Evolutionary conservation across 2,329 filamentous ascomycete species (phyloP), one percentile per base, ranked within the genome.

Genomic region (Trichoderma asperellum): DNA sequence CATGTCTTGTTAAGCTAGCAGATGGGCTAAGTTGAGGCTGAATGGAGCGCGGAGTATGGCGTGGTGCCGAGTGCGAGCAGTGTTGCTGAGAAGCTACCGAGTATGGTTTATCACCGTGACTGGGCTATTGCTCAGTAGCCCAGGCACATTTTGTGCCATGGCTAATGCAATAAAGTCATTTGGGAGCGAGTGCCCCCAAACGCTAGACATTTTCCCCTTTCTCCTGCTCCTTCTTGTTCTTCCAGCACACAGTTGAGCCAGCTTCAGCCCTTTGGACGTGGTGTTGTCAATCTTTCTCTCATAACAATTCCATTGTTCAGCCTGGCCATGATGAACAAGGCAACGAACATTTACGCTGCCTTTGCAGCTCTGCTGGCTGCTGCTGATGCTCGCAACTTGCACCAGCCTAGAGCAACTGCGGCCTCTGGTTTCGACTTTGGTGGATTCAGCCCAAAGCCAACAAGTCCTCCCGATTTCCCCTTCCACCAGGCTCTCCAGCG

Each of bases 401-500:
- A 70, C 27, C 65, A 76, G 34, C 77, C 83, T 8, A 71, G 73
- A 71, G 78, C 79, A 55, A 84, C 83, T 11, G 68, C 73, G 35
- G 70, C 72, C 37, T 75, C 78, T 27, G 71, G 75, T n/a, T 76
- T 79, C 60, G 76, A 77, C 49, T 69, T 75, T 43, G 77, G 81
- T 68, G 80, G 80, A 43, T 72, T 79, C 65, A 75, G 74, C 5
- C 82, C 84, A 5, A 74, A 75, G 70, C 83, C 84, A 34, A 86
- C 84, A 10, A 55, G 75, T 37, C 79, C 80, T 7, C 81, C 83
- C 3, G 75, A 71, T 14, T 66, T 79, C 34, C 74, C 62, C n/a
- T 53, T 68, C 47, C 61, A 67, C 34, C 37, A 76, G n/a, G 77
- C 79, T 21, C 73, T 81, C 14, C 75, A 72, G n/a, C 73, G 72